Percentiles rank a stretch among this genome's conserved stretches.
Conservation (phyloP, 2,329 filamentous ascomycete species). For the Pseudogymnoascus sp. region DNA sequence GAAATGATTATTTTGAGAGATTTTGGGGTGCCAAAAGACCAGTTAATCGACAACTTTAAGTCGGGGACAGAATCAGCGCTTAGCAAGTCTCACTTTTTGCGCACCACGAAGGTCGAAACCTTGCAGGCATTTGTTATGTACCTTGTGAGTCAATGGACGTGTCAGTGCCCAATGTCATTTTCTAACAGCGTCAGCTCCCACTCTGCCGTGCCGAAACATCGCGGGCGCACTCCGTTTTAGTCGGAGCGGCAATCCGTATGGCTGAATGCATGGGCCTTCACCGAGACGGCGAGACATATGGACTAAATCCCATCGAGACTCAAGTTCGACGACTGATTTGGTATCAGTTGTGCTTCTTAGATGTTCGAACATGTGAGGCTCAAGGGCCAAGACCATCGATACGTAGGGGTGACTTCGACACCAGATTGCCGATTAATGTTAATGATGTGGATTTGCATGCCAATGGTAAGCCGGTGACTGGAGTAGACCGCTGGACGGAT, state of each 20-base stretch:
- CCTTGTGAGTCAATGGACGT: conserved; percentile 43
- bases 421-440: conserved; percentile 63
- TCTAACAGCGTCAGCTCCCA: conserved; percentile 45
- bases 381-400: conserved; percentile 67
- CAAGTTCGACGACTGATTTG: conserved; percentile 66
- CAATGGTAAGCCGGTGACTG: conserved; percentile 35
- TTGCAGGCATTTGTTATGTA: conserved; percentile 74
- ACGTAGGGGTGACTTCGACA: conserved; percentile 68
- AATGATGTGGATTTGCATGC: conserved; percentile 56
- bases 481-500: conserved; percentile 52
- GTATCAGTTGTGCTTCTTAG: conserved; percentile 72
- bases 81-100: conserved; percentile 61
- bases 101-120: conserved; percentile 65
- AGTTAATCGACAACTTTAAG: conserved; percentile 56
- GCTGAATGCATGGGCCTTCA: conserved; percentile 74
- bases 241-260: conserved; percentile 64
- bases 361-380: conserved; percentile 66
- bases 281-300: conserved; percentile 61
- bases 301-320: conserved; percentile 58
- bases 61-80: conserved; percentile 61
- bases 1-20: conserved; percentile 44
- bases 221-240: conserved; percentile 63
- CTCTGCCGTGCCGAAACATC: conserved; percentile 67
- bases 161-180: not conserved
- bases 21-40: conserved; percentile 49